Base-by-base conservation (phyloP, 805 yeast genomes). In the Sugiyamaella mastotermitis region DNA sequence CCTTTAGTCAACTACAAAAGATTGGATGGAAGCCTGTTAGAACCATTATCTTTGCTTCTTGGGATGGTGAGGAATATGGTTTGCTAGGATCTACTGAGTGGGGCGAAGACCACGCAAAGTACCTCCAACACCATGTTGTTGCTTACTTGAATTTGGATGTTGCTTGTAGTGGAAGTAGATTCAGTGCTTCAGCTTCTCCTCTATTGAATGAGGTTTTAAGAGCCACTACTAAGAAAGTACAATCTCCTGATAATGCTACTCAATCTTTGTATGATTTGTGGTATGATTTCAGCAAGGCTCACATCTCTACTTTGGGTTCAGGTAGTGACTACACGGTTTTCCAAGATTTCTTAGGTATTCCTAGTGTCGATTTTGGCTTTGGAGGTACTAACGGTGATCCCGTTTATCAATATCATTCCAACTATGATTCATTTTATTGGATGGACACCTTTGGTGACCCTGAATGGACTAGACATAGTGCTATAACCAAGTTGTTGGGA, bases 11-110 rank as follows among this genome's bases (percentile, higher is more conserved):
- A 30, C 61, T 82, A 37, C 44, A 56, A 22, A 62, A 69, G 43
- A 38, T 47, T 11, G 86, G 85, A 6, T 84, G 88, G 88, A 72
- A 70, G 51, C 94, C 94, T 8, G 56, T 72, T 35, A 65, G 92
- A 51, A 74, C 87, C 0, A 78, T 85, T 17, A 67, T 74, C 38
- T 65, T 85, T 32, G 80, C 80, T 0, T 76, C 83, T 20, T 85
- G 87, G 87, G 94, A 85, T 58, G 94, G 84, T 24, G 87, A 78
- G 47, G 85, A 79, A 52, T 73, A 72, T 45, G 90, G 83, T 0
- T 61, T 77, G 38, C 47, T 84, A 21, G 95, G 95, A 1, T 76
- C 87, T 0, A 79, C 92, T 0, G 92, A 84, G 51, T 82, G 70
- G 63, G 86, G 80, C 4, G 90, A 83, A 55, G 76, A 74, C 38